Evolutionary conservation across 2,329 filamentous ascomycete species (phyloP), one percentile per base, ranked within the genome.

Genomic region (Aureobasidium sp.): DNA sequence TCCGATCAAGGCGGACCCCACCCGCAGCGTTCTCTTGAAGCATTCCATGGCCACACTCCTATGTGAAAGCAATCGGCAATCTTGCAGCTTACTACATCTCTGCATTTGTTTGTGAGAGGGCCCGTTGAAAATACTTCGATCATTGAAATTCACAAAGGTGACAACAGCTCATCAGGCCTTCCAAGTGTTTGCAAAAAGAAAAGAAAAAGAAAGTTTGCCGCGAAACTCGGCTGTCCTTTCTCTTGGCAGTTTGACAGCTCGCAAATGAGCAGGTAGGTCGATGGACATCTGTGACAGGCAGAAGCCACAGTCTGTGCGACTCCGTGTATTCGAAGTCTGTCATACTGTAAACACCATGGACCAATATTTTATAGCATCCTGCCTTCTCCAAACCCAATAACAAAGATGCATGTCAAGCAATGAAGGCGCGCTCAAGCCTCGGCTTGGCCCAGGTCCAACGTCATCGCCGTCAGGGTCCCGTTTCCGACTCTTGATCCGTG

Each of bases 401-500:
- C 22, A 20, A 53, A 41, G 20, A n/a, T 22, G 36, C 37, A 56
- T 42, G 55, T 58, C 55, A 58, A 58, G 55, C 55, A 58, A 47
- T 31, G 4, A 8, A 48, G 29, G 34, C 42, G 55, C 41, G n/a
- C 17, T 42, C 7, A 57, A 44, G 53, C 53, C 53, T 57, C 41
- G 53, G 41, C 52, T 56, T 56, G 52, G 25, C 37, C 52, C 3
- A 36, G 25, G 14, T 22, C 31, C 55, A 48, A 58, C 55, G 55
- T 58, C 55, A 48, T 57, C 41, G 29, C 39, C 36, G 25, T 57
- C 55, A 58, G 34, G 42, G 55, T 58, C 27, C 20, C 41, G 27
- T 41, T 57, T 57, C 22, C 29, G 3, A 12, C 34, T 17, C 39
- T 45, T 57, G 53, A 57, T 34, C 53, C 53, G 53, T 57, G 53